These are phyloP conservation scores for Cyberlindnera amylophila DNA, from an alignment of 805 yeast species.

Conservation along the genomic window DNA sequence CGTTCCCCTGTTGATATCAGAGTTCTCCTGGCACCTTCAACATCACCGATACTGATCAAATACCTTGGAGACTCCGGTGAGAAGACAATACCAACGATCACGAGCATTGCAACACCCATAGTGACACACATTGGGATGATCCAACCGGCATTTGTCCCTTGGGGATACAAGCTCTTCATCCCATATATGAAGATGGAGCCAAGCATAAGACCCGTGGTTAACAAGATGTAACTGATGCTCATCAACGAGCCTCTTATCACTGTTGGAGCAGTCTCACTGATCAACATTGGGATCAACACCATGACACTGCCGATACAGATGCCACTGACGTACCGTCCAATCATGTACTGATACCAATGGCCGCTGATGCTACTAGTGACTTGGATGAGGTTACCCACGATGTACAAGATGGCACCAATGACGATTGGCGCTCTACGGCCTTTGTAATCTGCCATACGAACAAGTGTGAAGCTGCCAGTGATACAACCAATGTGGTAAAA, in stretches of 20 bases:
- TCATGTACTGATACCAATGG: slow-evolving; percentile 67
- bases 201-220: slow-evolving; percentile 68
- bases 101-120: slow-evolving; percentile 42
- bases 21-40: slow-evolving; percentile 61
- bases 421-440: slow-evolving; percentile 67
- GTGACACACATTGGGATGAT: slow-evolving; percentile 65
- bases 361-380: slow-evolving; percentile 42
- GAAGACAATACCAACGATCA: slow-evolving; percentile 37
- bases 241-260: slow-evolving; percentile 69
- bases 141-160: slow-evolving; percentile 78
- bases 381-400: slow-evolving; percentile 65
- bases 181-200: slow-evolving; percentile 76
- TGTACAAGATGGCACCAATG: slow-evolving; percentile 58
- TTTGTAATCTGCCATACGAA: slow-evolving; percentile 55
- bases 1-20: slow-evolving; percentile 58
- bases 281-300: slow-evolving; percentile 71
- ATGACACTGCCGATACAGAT: slow-evolving; percentile 75
- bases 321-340: slow-evolving; percentile 71
- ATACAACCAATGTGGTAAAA: slow-evolving; percentile 76
- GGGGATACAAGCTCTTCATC: slow-evolving; percentile 50
- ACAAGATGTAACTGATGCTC: slow-evolving; percentile 64
- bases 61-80: slow-evolving; percentile 77
- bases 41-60: slow-evolving; percentile 48
- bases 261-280: slow-evolving; percentile 68
- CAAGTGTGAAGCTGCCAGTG: slow-evolving; percentile 60